phyloP scores from a whole-genome alignment of 371 early-diverging fungal genomes.

The Zychaea mexicana region DNA sequence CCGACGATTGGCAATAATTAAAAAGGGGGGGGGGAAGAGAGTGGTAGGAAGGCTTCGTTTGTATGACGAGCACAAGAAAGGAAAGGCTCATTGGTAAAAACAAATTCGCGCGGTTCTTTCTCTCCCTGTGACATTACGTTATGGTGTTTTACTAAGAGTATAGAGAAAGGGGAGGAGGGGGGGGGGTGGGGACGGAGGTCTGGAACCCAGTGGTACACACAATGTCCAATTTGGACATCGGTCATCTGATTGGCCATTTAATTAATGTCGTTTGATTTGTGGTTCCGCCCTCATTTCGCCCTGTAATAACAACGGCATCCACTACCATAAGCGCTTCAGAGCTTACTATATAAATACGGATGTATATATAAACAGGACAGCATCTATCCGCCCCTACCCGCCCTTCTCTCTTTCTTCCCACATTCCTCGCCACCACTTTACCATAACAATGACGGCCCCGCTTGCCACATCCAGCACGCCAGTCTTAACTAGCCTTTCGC shows the following conservation, averaged over 20 bases:
- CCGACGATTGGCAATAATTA: background rate
- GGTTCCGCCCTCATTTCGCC: background rate
- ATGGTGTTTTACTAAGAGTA: constrained; percentile 8
- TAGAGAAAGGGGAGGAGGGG: background rate
- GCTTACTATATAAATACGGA: background rate
- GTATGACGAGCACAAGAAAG: background rate
- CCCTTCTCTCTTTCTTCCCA: constrained; percentile 7
- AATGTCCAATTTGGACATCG: constrained; percentile 14
- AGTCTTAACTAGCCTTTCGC: constrained; percentile 9
- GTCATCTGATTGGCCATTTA: constrained; percentile 14
- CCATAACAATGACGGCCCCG: constrained; percentile 3
- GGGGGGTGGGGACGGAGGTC: background rate
- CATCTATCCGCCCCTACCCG: constrained; percentile 13
- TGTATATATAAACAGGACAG: constrained; percentile 4
- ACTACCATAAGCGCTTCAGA: background rate
- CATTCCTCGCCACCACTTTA: constrained; percentile 8
- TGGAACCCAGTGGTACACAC: constrained; percentile 25
- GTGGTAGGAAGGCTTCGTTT: background rate
- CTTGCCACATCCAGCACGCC: constrained; percentile 17
- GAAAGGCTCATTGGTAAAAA: constrained; percentile 4
- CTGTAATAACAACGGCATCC: constrained; percentile 3
- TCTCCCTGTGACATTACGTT: background rate
- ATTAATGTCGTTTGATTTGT: constrained; percentile 19
- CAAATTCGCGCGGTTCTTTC: constrained; percentile 12
- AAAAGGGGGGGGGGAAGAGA: background rate